These are phyloP conservation scores for Trypanosoma mega DNA, from an alignment of 208 protist genomes.

Conservation along the genomic window DNA sequence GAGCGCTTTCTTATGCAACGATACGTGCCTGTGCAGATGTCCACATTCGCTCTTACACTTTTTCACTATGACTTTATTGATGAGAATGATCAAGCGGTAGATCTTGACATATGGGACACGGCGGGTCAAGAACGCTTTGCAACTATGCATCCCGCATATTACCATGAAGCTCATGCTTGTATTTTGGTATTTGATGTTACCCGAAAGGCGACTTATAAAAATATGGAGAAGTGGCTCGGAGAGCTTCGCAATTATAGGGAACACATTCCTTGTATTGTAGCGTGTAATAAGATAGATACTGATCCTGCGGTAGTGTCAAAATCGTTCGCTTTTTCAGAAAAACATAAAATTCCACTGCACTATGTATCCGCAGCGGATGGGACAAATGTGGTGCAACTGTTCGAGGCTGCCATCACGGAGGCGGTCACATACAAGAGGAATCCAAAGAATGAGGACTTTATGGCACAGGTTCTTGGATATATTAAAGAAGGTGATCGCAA, in stretches of 20 bases:
- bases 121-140: constrained; percentile 93
- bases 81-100: constrained; percentile 64
- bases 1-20: constrained; percentile 95
- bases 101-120: constrained; percentile 93
- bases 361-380: constrained; percentile 95
- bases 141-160: constrained; percentile 95
- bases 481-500: constrained; percentile 44
- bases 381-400: constrained; percentile 93
- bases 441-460: constrained; percentile 84
- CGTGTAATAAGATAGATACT: constrained; percentile 96
- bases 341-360: constrained; percentile 90
- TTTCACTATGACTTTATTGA: constrained; percentile 88
- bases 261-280: constrained; percentile 92
- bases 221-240: constrained; percentile 93
- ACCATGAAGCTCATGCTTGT: constrained; percentile 92
- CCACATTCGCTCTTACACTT: constrained; percentile 93
- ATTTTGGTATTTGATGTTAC: constrained; percentile 95
- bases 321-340: constrained; percentile 92
- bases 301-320: constrained; percentile 82
- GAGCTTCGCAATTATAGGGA: constrained; percentile 91
- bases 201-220: constrained; percentile 96
- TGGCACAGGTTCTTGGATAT: constrained; percentile 79
- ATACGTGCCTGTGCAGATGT: constrained; percentile 91
- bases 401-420: constrained; percentile 77
- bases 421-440: constrained; percentile 88